Evolutionary conservation across 192 early-diverging fungal species (phyloP).

Genomic region (Coemansia sp.): DNA sequence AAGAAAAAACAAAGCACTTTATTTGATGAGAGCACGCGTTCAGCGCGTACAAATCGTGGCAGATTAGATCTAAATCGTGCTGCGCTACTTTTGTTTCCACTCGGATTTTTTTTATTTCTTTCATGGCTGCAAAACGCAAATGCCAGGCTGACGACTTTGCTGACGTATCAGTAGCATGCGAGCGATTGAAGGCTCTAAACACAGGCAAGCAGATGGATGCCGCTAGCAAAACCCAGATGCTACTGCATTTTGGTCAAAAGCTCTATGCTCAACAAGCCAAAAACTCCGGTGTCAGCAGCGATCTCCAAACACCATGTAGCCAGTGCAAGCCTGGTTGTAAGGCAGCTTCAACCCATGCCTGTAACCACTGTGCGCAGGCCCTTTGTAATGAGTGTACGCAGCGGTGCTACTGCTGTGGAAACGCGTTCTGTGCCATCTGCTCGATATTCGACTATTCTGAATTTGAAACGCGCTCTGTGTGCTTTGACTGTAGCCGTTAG

Average conservation of each 20-base stretch:
- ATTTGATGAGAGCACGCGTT: background rate
- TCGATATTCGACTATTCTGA: constrained; percentile 43
- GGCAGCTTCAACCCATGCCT: constrained; percentile 3
- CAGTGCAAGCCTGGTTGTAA: constrained; percentile 9
- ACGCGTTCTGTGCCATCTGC: constrained; percentile 40
- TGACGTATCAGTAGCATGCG: background rate
- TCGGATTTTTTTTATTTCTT: too few species aligned
- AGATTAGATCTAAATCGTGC: too few species aligned
- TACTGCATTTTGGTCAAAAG: constrained; percentile 43
- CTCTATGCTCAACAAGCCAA: constrained; percentile 20
- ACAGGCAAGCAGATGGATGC: constrained; percentile 17
- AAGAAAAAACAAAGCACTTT: background rate
- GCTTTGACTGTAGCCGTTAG: constrained; percentile 44
- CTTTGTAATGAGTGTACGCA: constrained; percentile 29
- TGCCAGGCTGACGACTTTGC: constrained; percentile 11
- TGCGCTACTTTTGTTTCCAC: too few species aligned
- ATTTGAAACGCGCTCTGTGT: constrained; percentile 42
- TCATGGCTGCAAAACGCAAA: constrained; percentile 40
- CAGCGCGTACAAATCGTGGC: background rate
- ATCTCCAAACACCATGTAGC: constrained; percentile 9
- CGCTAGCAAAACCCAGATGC: constrained; percentile 33
- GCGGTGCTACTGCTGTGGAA: constrained; percentile 34
- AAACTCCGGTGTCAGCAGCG: background rate
- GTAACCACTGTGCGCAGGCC: constrained; percentile 26
- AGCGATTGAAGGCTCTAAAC: constrained; percentile 24